A percentile compares a stretch with the other conserved stretches of the same genome.
phyloP scores from a whole-genome alignment of 1,139 yeast genomes.

The Pichia sp. region DNA sequence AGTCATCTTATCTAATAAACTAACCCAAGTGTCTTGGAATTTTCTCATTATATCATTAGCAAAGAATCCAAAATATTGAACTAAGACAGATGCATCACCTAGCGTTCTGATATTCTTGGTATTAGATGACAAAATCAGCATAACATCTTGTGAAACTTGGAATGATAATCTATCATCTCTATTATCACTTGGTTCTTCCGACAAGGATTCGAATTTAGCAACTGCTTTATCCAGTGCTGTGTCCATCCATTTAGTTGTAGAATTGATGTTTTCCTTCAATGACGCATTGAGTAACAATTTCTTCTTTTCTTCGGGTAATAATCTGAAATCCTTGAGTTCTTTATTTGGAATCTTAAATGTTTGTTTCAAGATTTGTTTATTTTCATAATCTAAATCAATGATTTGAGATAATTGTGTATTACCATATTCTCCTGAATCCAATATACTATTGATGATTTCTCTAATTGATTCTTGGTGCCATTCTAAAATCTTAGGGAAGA shows the following conservation, averaged over 20 bases:
- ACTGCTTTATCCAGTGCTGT: conserved; percentile 26
- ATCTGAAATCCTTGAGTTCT: conserved; percentile 18
- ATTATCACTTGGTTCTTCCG: conserved; percentile 29
- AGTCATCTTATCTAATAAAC: conserved; percentile 20
- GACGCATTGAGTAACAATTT: conserved; percentile 27
- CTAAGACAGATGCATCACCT: conserved; percentile 27
- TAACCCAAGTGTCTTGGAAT: conserved; percentile 25
- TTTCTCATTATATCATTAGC: conserved; percentile 22
- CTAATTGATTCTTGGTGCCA: conserved; percentile 72
- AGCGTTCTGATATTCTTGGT: conserved; percentile 26
- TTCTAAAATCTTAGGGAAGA: conserved; percentile 59
- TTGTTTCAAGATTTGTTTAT: conserved; percentile 48
- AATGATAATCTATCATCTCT: conserved; percentile 27
- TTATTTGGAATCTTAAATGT: conserved; percentile 46
- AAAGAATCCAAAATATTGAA: conserved; percentile 26
- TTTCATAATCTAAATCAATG: conserved; percentile 73
- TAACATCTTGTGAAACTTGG: conserved; percentile 28
- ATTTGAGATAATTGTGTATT: conserved; percentile 18
- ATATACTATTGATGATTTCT: conserved; percentile 47
- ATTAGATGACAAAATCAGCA: conserved; percentile 27
- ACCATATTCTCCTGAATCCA: conserved; percentile 21
- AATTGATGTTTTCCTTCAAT: conserved; percentile 23
- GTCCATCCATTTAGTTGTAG: conserved; percentile 29
- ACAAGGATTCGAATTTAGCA: conserved; percentile 21
- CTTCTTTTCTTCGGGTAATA: conserved; percentile 23